These are phyloP conservation scores for Solanum acaule DNA, from an alignment of 257 asterid species.

Conservation along the genomic window DNA sequence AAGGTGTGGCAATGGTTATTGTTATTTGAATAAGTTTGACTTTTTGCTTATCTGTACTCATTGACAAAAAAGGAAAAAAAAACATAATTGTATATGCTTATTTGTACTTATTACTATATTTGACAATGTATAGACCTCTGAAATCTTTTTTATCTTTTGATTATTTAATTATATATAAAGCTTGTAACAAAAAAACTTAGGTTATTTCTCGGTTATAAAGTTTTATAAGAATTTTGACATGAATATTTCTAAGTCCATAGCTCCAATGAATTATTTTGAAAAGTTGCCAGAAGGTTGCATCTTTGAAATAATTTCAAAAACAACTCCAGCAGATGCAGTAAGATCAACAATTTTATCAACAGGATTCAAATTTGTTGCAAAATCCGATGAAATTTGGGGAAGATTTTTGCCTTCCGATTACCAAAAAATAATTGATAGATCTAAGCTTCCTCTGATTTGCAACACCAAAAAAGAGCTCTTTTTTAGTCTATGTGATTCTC, in stretches of 20 bases:
- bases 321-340: slow-evolving; percentile 24
- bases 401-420: slow-evolving; percentile 19
- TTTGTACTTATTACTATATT: not conserved
- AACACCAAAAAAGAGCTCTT: slow-evolving; percentile 24
- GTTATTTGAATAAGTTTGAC: not conserved
- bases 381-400: slow-evolving; percentile 25
- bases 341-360: slow-evolving; percentile 14
- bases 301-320: slow-evolving; percentile 17
- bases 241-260: not conserved
- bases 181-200: not conserved
- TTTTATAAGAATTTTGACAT: not conserved
- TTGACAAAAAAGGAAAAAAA: not conserved
- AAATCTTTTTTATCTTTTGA: not conserved
- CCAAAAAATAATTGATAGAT: slow-evolving; percentile 1
- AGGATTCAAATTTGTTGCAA: slow-evolving; percentile 11
- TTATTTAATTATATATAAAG: not conserved
- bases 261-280: not conserved
- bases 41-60: not conserved
- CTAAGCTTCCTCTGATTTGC: slow-evolving; percentile 3
- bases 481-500: slow-evolving; percentile 12
- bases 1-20: not conserved
- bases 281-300: slow-evolving; percentile 24
- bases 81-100: not conserved
- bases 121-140: not conserved
- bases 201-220: not conserved